Evolutionary conservation across 768 basidiomycete species (phyloP).

Genomic region (Crucibulum laeve): DNA sequence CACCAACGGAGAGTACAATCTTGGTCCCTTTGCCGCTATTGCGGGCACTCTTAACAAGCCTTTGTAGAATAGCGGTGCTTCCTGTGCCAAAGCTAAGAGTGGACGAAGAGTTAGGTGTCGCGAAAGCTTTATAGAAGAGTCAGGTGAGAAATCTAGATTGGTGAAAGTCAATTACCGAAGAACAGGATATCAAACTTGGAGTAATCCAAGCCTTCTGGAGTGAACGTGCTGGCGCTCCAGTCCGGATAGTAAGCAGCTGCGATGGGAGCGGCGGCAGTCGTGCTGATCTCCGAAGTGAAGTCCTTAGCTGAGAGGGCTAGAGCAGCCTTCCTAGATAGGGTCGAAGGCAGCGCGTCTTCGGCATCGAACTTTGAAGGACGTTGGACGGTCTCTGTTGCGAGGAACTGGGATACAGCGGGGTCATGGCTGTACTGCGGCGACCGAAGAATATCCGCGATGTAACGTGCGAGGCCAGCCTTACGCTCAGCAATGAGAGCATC

Average conservation of each 20-base stretch:
- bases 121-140: constrained; percentile 42
- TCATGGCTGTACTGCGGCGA: constrained; percentile 30
- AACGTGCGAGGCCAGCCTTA: constrained; percentile 40
- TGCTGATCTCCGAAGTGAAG: constrained; percentile 13
- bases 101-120: constrained; percentile 55
- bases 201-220: constrained; percentile 60
- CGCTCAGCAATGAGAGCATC: constrained; percentile 48
- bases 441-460: constrained; percentile 33
- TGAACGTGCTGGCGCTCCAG: constrained; percentile 41
- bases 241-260: constrained; percentile 47
- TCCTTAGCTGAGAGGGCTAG: constrained; percentile 14
- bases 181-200: constrained; percentile 64
- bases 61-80: constrained; percentile 45
- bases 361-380: constrained; percentile 26
- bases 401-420: constrained; percentile 31
- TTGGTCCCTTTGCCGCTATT: constrained; percentile 55
- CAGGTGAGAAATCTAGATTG: neutral
- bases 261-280: constrained; percentile 23
- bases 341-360: constrained; percentile 46
- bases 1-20: constrained; percentile 65
- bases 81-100: constrained; percentile 48
- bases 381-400: constrained; percentile 19
- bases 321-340: constrained; percentile 33
- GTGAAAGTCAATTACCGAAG: constrained; percentile 37
- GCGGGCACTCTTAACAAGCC: constrained; percentile 54